Evolutionary conservation across 768 basidiomycete species (phyloP).

Genomic region (Cyclocybe aegerita): DNA sequence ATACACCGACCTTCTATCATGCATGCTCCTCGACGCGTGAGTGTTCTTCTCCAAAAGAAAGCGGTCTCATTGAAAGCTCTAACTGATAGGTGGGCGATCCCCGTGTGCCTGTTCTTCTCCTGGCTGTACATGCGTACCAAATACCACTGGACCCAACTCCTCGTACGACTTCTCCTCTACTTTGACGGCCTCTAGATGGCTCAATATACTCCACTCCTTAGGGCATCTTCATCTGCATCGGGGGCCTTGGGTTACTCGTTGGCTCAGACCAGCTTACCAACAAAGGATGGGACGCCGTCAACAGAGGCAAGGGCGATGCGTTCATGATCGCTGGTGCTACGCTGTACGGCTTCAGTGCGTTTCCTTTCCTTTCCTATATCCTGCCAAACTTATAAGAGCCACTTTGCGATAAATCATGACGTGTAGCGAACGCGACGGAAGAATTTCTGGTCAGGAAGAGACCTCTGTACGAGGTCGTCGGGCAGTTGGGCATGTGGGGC

Average conservation of each 20-base stretch:
- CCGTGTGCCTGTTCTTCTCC: slow-evolving; percentile 79
- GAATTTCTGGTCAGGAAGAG: slow-evolving; percentile 81
- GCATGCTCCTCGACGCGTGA: slow-evolving; percentile 90
- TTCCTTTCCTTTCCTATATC: neutral
- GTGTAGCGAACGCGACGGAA: slow-evolving; percentile 82
- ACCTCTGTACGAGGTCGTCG: slow-evolving; percentile 86
- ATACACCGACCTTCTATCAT: slow-evolving; percentile 84
- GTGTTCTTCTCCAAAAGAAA: slow-evolving; percentile 26
- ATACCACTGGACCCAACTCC: slow-evolving; percentile 82
- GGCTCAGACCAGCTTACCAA: slow-evolving; percentile 74
- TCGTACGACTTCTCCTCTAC: slow-evolving; percentile 41
- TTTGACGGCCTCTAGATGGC: neutral
- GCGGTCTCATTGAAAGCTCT: too few species aligned
- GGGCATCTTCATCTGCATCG: slow-evolving; percentile 75
- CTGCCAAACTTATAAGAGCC: neutral
- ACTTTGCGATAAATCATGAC: neutral
- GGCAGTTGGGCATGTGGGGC: slow-evolving; percentile 86
- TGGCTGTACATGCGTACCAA: slow-evolving; percentile 80
- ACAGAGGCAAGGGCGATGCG: slow-evolving; percentile 74
- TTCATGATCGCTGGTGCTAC: slow-evolving; percentile 89
- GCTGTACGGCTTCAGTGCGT: slow-evolving; percentile 82
- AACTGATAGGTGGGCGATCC: slow-evolving; percentile 93
- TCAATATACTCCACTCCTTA: slow-evolving; percentile 20
- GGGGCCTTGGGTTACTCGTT: slow-evolving; percentile 79
- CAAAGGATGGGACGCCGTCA: slow-evolving; percentile 68